Percentiles rank a stretch among this genome's conserved stretches.
Conservation (phyloP, 495 filamentous ascomycete species). For the Xylaria longipes region DNA sequence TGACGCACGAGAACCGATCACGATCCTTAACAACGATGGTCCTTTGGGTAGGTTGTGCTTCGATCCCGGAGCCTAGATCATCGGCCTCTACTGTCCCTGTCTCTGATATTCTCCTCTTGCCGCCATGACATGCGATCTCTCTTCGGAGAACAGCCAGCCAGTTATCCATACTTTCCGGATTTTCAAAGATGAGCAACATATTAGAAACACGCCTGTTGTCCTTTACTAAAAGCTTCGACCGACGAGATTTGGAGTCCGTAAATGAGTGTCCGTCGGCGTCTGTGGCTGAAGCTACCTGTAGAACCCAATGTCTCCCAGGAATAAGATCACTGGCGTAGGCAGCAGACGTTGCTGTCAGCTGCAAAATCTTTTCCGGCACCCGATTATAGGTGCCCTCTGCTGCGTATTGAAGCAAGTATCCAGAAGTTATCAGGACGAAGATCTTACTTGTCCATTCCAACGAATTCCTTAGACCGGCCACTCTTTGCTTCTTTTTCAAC, state of each 20-base stretch:
- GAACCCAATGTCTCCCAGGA: slow-evolving; percentile 88
- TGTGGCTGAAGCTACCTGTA: slow-evolving; percentile 82
- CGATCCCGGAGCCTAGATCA: slow-evolving; percentile 47
- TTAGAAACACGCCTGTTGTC: slow-evolving; percentile 67
- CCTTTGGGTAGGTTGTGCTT: slow-evolving; percentile 56
- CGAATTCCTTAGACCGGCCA: slow-evolving; percentile 61
- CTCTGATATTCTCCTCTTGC: slow-evolving; percentile 69
- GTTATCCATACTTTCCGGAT: slow-evolving; percentile 81
- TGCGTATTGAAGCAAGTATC: slow-evolving; percentile 86
- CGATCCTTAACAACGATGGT: slow-evolving; percentile 60
- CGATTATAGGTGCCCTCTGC: slow-evolving; percentile 81
- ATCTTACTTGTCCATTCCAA: slow-evolving; percentile 81
- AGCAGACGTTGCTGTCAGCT: slow-evolving; percentile 82
- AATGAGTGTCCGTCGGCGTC: slow-evolving; percentile 65
- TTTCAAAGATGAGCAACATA: slow-evolving; percentile 81
- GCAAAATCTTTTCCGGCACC: slow-evolving; percentile 84
- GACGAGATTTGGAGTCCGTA: slow-evolving; percentile 65
- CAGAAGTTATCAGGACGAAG: slow-evolving; percentile 80
- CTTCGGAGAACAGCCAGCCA: slow-evolving; percentile 75
- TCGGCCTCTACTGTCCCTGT: slow-evolving; percentile 53
- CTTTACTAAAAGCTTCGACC: slow-evolving; percentile 74
- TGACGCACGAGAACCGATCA: slow-evolving; percentile 47
- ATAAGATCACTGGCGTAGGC: slow-evolving; percentile 95
- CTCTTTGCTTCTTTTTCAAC: slow-evolving; percentile 53
- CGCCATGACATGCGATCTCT: slow-evolving; percentile 72